A percentile compares a stretch with the other conserved stretches of the same genome.
Conservation (phyloP, 768 basidiomycete genomes). For the Sarcodon aspratus region DNA sequence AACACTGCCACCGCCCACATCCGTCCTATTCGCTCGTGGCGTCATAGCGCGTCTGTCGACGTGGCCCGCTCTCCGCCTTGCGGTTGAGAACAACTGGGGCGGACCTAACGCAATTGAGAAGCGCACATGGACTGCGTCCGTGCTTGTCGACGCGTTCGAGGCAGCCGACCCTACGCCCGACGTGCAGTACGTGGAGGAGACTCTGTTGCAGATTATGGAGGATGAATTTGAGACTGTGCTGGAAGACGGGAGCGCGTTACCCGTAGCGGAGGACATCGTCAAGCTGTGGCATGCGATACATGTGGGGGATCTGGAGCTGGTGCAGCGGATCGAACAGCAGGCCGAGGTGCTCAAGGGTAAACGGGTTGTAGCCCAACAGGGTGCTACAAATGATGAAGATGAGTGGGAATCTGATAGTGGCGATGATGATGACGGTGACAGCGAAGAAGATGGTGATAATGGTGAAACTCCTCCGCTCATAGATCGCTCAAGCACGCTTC, state of each 20-base stretch:
- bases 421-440: constrained; percentile 17
- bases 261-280: constrained; percentile 64
- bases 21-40: constrained; percentile 77
- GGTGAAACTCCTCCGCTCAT: constrained; percentile 48
- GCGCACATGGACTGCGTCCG: constrained; percentile 75
- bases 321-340: constrained; percentile 51
- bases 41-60: constrained; percentile 69
- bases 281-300: constrained; percentile 49
- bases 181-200: constrained; percentile 67
- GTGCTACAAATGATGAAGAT: constrained; percentile 8
- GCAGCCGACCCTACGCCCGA: constrained; percentile 37
- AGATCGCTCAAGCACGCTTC: constrained; percentile 21
- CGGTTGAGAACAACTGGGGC: constrained; percentile 81
- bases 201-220: constrained; percentile 71
- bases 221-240: constrained; percentile 82
- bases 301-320: constrained; percentile 32
- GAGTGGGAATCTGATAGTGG: constrained; percentile 38
- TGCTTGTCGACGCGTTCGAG: constrained; percentile 74
- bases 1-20: constrained; percentile 20
- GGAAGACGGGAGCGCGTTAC: constrained; percentile 76
- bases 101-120: constrained; percentile 62
- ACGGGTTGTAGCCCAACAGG: constrained; percentile 32
- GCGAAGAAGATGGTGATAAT: constrained; percentile 31
- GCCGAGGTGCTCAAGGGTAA: constrained; percentile 50
- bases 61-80: constrained; percentile 83